A percentile compares a stretch with the other conserved stretches of the same genome.
phyloP scores from a whole-genome alignment of 805 yeast species.

The Monosporozyma aerobia region DNA sequence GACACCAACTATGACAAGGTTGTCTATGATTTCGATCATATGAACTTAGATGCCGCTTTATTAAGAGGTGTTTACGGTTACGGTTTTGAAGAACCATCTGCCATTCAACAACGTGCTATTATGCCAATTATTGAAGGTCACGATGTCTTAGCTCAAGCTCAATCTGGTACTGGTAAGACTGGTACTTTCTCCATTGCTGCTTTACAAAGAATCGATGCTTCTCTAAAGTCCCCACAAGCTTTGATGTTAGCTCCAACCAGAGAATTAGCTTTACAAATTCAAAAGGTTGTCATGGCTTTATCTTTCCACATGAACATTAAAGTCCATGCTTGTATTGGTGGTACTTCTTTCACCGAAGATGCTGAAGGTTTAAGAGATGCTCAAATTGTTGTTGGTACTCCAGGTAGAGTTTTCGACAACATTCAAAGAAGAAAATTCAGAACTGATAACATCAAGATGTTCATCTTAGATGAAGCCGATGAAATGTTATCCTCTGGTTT shows the following conservation, averaged over 20 bases:
- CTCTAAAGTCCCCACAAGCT: conserved; percentile 74
- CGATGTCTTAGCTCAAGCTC: conserved; percentile 97
- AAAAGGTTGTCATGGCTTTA: conserved; percentile 80
- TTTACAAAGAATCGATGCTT: conserved; percentile 65
- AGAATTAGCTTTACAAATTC: conserved; percentile 94
- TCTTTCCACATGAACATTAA: conserved; percentile 85
- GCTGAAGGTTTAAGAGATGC: conserved; percentile 71
- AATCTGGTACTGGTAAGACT: conserved; percentile 98
- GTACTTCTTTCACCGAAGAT: conserved; percentile 85
- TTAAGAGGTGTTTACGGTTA: conserved; percentile 67
- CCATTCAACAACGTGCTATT: conserved; percentile 96
- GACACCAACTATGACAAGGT: conserved; percentile 96
- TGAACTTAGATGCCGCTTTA: conserved; percentile 58
- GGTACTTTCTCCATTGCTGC: conserved; percentile 91
- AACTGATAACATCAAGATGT: conserved; percentile 82
- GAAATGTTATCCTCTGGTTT: conserved; percentile 84
- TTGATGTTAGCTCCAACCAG: conserved; percentile 94
- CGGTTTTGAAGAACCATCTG: conserved; percentile 95
- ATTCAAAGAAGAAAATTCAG: conserved; percentile 79
- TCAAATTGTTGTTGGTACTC: conserved; percentile 94
- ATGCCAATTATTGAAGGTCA: conserved; percentile 88
- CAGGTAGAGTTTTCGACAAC: conserved; percentile 96
- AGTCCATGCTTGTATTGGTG: conserved; percentile 97
- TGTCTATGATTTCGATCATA: conserved; percentile 65
- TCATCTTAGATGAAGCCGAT: conserved; percentile 96